A percentile compares a stretch with the other conserved stretches of the same genome.
phyloP scores from a whole-genome alignment of 2,329 filamentous ascomycete species.

The Pseudogymnoascus sp. region DNA sequence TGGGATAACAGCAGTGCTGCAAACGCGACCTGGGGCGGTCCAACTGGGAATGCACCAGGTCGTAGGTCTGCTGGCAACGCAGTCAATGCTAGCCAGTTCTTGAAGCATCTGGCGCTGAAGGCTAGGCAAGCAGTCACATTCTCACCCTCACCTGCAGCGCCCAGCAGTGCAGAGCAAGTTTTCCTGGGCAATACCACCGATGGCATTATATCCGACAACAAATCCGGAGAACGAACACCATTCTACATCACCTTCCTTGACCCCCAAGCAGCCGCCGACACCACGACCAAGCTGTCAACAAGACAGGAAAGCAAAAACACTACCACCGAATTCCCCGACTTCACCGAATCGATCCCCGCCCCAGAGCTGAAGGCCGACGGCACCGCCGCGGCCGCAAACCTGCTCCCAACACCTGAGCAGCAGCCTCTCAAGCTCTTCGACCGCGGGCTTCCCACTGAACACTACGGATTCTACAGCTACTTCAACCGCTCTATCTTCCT shows the following conservation, averaged over 20 bases:
- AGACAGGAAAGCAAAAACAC: not conserved
- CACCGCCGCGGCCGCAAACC: conserved; percentile 59
- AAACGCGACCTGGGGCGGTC: conserved; percentile 35
- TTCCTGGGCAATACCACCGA: conserved; percentile 87
- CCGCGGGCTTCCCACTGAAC: conserved; percentile 68
- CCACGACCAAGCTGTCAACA: not conserved
- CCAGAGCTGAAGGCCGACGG: conserved; percentile 59
- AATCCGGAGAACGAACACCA: conserved; percentile 77
- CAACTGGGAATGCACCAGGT: conserved; percentile 21
- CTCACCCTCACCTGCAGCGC: conserved; percentile 37
- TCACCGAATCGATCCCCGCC: conserved; percentile 50
- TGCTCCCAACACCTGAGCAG: conserved; percentile 61
- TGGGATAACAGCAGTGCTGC: conserved; percentile 51
- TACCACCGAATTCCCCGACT: conserved; percentile 28
- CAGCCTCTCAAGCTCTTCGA: conserved; percentile 84
- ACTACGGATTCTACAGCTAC: conserved; percentile 92
- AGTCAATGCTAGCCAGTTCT: conserved; percentile 26
- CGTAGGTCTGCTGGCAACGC: conserved; percentile 22
- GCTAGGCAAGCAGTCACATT: conserved; percentile 32
- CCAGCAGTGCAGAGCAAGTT: conserved; percentile 52
- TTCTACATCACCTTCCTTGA: conserved; percentile 72
- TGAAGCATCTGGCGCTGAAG: conserved; percentile 23
- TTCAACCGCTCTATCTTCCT: conserved; percentile 83
- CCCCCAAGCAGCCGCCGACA: conserved; percentile 18
- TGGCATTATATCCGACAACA: conserved; percentile 52